These are phyloP conservation scores for Leccinum variicolor DNA, from an alignment of 768 basidiomycete genomes.

Conservation along the genomic window DNA sequence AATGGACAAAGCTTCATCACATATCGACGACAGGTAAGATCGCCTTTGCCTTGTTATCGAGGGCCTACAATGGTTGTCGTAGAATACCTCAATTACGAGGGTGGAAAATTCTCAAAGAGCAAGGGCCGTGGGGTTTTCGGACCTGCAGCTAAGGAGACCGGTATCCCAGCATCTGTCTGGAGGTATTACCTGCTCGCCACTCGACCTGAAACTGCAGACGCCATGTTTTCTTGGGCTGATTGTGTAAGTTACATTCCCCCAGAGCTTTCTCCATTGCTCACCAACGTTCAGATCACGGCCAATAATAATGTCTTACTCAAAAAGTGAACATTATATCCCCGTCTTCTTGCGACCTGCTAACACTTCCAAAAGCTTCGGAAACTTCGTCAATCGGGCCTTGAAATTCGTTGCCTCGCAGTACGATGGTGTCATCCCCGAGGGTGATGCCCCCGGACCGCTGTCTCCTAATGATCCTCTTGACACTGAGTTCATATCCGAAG, in stretches of 20 bases:
- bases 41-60: background rate
- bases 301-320: constrained; percentile 94
- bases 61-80: background rate
- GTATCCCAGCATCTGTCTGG: constrained; percentile 93
- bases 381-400: constrained; percentile 92
- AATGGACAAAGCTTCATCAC: constrained; percentile 94
- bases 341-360: background rate
- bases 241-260: constrained; percentile 53
- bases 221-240: constrained; percentile 96
- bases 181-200: constrained; percentile 92
- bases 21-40: constrained; percentile 86
- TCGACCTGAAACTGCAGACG: constrained; percentile 89
- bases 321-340: constrained; percentile 52
- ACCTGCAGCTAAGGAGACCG: constrained; percentile 89
- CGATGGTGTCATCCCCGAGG: constrained; percentile 74
- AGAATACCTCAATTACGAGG: constrained; percentile 99
- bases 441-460: constrained; percentile 64
- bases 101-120: constrained; percentile 98
- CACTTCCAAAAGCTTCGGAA: constrained; percentile 68
- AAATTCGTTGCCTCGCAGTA: constrained; percentile 92
- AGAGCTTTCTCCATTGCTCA: background rate
- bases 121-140: constrained; percentile 97
- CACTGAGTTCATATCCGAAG: constrained; percentile 70
- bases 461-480: constrained; percentile 65
- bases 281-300: constrained; percentile 61